A percentile compares a stretch with the other conserved stretches of the same genome.
Evolutionary conservation across 371 early-diverging fungal species (phyloP).

Genomic region (Mycotypha africana): DNA sequence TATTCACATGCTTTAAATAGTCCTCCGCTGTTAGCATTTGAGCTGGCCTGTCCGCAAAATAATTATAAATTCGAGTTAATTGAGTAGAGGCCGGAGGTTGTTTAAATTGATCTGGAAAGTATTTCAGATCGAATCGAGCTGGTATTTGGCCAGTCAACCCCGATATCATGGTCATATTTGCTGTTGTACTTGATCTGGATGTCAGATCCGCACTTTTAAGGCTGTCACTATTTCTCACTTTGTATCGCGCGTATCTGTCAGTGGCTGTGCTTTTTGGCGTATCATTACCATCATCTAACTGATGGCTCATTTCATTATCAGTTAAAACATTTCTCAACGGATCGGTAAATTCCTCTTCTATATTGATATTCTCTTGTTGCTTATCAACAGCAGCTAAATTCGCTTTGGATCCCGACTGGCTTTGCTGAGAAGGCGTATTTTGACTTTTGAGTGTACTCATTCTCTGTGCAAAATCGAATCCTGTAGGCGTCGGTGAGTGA

Average conservation of each 20-base stretch:
- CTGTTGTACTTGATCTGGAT: not conserved
- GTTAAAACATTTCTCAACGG: too few relatives aligned
- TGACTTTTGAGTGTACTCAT: too few relatives aligned
- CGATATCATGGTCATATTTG: constrained; percentile 15
- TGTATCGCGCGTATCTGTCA: too few relatives aligned
- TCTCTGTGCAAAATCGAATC: too few relatives aligned
- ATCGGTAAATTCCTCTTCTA: not conserved
- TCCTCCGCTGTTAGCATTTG: constrained; percentile 15
- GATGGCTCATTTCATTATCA: too few relatives aligned
- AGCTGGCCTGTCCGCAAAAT: constrained; percentile 23
- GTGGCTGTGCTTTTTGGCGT: not conserved
- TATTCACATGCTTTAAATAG: constrained; percentile 1
- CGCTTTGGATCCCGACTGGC: too few relatives aligned
- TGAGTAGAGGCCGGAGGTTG: constrained; percentile 31
- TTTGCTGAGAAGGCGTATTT: too few relatives aligned
- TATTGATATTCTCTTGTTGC: not conserved
- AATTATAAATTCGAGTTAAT: constrained; percentile 23
- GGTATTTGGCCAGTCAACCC: constrained; percentile 20
- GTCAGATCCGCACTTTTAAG: not conserved
- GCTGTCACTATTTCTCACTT: not conserved
- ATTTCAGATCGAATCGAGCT: constrained; percentile 22
- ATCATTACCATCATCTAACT: not conserved
- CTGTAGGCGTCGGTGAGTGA: too few relatives aligned
- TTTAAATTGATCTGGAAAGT: constrained; percentile 28
- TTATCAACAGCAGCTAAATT: too few relatives aligned